Conservation (phyloP, 495 filamentous ascomycete species). For the Annulohypoxylon bovei region DNA sequence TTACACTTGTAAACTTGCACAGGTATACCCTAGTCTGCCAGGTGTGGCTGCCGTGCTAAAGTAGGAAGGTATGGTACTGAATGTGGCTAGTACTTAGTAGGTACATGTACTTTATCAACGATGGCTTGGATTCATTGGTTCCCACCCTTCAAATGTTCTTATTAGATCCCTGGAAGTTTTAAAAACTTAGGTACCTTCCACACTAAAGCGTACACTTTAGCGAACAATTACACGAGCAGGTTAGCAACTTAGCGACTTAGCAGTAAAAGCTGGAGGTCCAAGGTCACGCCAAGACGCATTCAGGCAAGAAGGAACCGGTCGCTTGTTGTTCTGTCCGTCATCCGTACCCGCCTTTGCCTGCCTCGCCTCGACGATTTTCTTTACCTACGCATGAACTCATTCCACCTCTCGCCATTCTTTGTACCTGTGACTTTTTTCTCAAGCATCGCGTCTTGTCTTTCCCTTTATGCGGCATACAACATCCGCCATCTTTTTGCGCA, state of each 20-base stretch:
- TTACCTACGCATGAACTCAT: constrained; percentile 37
- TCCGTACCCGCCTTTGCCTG: constrained; percentile 40
- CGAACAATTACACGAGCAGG: not conserved
- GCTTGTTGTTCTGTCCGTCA: constrained; percentile 40
- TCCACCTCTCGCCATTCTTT: constrained; percentile 45
- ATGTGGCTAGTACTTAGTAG: constrained; percentile 20
- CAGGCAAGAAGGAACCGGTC: constrained; percentile 38
- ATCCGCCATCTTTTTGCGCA: constrained; percentile 21
- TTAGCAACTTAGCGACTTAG: not conserved
- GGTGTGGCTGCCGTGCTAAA: constrained; percentile 20
- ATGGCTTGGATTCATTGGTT: not conserved
- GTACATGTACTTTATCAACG: not conserved
- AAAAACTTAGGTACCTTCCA: not conserved
- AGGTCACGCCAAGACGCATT: constrained; percentile 36
- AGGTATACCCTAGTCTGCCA: no score
- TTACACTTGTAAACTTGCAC: not conserved
- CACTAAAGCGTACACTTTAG: not conserved
- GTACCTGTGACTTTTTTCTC: constrained; percentile 29
- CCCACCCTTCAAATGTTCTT: not conserved
- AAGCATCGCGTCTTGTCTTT: constrained; percentile 36
- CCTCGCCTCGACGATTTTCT: constrained; percentile 44
- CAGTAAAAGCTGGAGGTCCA: not conserved
- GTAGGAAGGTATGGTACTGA: not conserved
- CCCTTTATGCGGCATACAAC: constrained; percentile 21
- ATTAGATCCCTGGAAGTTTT: not conserved